These are phyloP conservation scores for Fusarium poae DNA, from an alignment of 2,329 filamentous ascomycete species.

Conservation along the genomic window DNA sequence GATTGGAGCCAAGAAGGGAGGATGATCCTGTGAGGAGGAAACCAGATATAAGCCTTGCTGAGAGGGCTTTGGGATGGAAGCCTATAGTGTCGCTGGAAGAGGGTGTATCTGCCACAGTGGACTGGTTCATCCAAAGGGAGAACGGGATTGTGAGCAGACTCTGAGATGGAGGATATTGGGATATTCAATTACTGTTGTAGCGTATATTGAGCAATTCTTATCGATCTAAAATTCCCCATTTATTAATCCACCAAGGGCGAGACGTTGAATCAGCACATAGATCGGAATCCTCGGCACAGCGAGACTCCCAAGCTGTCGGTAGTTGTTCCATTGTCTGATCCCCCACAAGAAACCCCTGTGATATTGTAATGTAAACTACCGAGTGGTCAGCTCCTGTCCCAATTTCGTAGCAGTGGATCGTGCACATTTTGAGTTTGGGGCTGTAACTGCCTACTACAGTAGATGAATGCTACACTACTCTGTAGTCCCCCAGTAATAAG, in stretches of 20 bases:
- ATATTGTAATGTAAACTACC: constrained; percentile 9
- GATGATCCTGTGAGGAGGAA: constrained; percentile 36
- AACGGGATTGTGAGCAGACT: constrained; percentile 26
- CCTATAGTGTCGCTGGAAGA: constrained; percentile 29
- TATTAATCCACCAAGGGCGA: neutral
- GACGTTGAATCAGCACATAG: neutral
- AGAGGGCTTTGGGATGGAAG: constrained; percentile 26
- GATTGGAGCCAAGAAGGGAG: constrained; percentile 28
- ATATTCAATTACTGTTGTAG: neutral
- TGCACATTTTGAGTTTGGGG: constrained; percentile 16
- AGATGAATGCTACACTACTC: neutral
- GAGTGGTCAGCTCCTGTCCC: neutral
- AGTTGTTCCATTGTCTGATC: neutral
- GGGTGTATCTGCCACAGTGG: constrained; percentile 30
- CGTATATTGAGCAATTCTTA: neutral
- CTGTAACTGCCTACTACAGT: neutral
- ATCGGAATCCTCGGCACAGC: neutral
- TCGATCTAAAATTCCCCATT: neutral
- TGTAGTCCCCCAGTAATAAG: neutral
- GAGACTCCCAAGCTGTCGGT: neutral
- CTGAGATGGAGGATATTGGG: neutral
- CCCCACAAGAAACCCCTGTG: neutral
- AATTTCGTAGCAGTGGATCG: neutral
- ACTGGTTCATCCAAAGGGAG: constrained; percentile 39
- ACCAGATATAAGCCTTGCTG: constrained; percentile 33